Base-by-base conservation (phyloP, 2,329 filamentous ascomycete genomes). In the Apiospora koreana region DNA sequence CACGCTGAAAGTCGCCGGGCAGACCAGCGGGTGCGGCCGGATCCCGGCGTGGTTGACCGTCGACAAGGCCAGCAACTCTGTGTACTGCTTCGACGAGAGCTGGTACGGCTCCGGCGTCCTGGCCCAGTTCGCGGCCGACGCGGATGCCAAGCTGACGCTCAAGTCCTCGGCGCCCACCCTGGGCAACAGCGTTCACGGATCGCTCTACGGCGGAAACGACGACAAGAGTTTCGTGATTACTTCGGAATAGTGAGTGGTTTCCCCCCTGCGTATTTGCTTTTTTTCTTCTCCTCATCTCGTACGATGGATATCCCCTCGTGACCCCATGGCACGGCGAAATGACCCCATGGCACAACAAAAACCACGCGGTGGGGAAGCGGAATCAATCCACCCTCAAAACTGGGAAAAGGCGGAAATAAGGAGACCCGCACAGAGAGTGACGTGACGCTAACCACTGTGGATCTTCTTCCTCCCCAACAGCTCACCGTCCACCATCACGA, bases 161-260 rank as follows among this genome's bases (percentile, higher is more conserved):
- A 75, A 76, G 0, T 79, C 77, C 3, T 77, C 79, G 42, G 76
- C 79, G n/a, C 70, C 76, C 45, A 78, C 80, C 2, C 71, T 74
- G 14, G 81, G 81, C 10, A 81, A 81, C 6, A 80, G 81, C 68
- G 80, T 85, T 5, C 81, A 85, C 71, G 83, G 82, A 48, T 76
- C 77, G 0, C 73, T 84, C 6, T 86, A 81, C 46, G 83, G 81
- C 3, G 80, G 80, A 4, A 54, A 73, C 5, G 76, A 82, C 68
- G 82, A 82, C 16, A 77, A 77, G 65, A 74, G 80, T 5, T 86
- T 83, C 74, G 78, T 85, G 68, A 83, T 83, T 1, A 79, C 81
- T 4, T 80, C 83, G 2, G 79, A 84, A 74, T 86, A 85, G 84
- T 85, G 78, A 72, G 80, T 21, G 2, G 23, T 14, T 67, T 42